Conservation (phyloP, 306 rosid species). For the Prunus davidiana region DNA sequence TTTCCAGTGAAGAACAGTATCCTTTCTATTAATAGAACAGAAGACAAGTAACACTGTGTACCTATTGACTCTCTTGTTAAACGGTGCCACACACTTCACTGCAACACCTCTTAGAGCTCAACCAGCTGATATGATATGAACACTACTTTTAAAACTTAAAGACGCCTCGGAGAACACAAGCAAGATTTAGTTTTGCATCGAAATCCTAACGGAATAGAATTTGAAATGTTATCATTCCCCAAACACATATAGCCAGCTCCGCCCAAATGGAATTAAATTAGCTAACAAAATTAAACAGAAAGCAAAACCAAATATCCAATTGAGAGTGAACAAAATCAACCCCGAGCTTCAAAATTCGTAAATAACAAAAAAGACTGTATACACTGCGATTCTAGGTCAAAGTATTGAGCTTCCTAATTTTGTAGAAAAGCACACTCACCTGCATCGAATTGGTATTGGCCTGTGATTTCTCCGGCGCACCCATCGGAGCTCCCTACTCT, state of each 20-base stretch:
- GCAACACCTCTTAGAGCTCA: neutral
- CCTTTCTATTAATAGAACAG: neutral
- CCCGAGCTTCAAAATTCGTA: conserved; percentile 28
- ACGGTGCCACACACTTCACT: neutral
- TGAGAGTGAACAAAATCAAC: conserved; percentile 15
- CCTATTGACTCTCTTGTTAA: neutral
- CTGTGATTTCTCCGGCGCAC: conserved; percentile 86
- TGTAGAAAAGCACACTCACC: conserved; percentile 44
- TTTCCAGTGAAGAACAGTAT: neutral
- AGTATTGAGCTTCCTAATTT: conserved; percentile 26
- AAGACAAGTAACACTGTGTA: neutral
- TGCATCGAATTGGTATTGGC: conserved; percentile 82
- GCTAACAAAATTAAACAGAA: neutral
- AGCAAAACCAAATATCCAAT: conserved; percentile 1
- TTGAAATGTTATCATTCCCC: conserved; percentile 6
- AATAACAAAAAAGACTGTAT: conserved; percentile 8
- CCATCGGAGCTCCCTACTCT: conserved; percentile 49
- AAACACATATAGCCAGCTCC: conserved; percentile 14
- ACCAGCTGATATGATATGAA: neutral
- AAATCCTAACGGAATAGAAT: conserved; percentile 16
- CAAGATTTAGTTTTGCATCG: neutral
- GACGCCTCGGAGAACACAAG: neutral
- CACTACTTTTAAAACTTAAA: neutral
- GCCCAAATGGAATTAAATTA: conserved; percentile 4
- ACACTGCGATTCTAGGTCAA: conserved; percentile 34